Base-by-base conservation (phyloP, 2,329 filamentous ascomycete genomes). In the Alternaria longipes region DNA sequence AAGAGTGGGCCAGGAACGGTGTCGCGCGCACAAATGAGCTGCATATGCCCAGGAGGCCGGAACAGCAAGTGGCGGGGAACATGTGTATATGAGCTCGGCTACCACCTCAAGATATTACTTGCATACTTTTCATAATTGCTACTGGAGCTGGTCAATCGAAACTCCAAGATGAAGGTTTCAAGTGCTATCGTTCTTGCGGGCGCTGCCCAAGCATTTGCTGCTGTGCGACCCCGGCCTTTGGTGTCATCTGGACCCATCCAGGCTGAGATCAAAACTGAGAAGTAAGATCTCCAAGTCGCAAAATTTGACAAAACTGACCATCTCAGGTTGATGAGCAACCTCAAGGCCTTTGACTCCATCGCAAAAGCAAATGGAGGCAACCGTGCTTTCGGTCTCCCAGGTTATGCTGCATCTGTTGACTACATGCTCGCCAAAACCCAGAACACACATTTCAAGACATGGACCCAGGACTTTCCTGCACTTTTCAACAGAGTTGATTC, bases 331-430 rank as follows among this genome's bases (percentile, higher is more conserved):
- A 81, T 84, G 73, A 79, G 81, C 56, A 85, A 85, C 46, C 82
- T 89, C n/a, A 79, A 81, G 68, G 81, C 83, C 59, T 79, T 89
- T 6, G 80, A 88, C 70, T 76, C 81, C 44, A 88, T 89, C 55
- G 86, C 82, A 12, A 76, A 76, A 30, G 79, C 82, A 53, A 85
- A 89, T 67, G 85, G 84, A 40, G 86, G 86, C 16, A 88, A 87
- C 74, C 82, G 87, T 52, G 87, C 87, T 5, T 88, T 87, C 59
- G 87, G 87, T 14, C 78, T 85, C 9, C 85, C 86, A 1, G 87
- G 87, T 14, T 89, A 84, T 79, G 81, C 83, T 52, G 86, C 85
- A 2, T 88, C 86, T 0, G 75, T 85, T 18, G 85, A 89, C 66
- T 89, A 84, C 68, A 77, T 89, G 58, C 78, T 86, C 5, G 82